Evolutionary conservation across 2,329 filamentous ascomycete species (phyloP).

Genomic region (Trematosphaeria pertusa): DNA sequence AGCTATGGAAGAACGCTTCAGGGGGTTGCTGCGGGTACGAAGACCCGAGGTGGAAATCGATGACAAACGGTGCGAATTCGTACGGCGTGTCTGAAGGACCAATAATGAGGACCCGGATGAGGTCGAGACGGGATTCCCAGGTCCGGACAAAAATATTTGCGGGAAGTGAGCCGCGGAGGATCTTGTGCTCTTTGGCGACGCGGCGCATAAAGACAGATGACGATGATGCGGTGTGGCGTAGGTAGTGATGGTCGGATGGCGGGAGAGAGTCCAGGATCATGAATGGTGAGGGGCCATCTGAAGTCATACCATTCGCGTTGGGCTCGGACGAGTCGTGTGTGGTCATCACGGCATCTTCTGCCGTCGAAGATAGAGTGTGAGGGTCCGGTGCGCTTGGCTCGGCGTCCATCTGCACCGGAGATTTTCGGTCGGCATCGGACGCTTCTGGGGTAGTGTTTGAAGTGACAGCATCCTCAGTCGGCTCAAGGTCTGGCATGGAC

Average conservation of each 20-base stretch:
- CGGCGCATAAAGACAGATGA: conserved; percentile 56
- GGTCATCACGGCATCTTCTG: conserved; percentile 10
- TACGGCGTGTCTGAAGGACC: conserved; percentile 67
- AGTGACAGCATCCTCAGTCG: conserved; percentile 27
- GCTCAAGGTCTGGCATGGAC: conserved; percentile 39
- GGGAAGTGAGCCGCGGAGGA: conserved; percentile 62
- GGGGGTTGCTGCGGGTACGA: conserved; percentile 62
- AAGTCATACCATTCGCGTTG: no score
- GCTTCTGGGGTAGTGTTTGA: conserved; percentile 45
- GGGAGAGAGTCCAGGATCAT: conserved; percentile 45
- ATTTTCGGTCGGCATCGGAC: conserved; percentile 32
- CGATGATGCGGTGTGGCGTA: conserved; percentile 48
- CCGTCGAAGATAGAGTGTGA: conserved; percentile 3
- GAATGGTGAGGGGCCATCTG: conserved; percentile 40
- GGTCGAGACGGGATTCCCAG: conserved; percentile 65
- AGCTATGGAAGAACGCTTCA: conserved; percentile 65
- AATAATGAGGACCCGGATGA: conserved; percentile 65
- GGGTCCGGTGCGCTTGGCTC: neutral
- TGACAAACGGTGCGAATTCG: conserved; percentile 66
- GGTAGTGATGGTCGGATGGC: conserved; percentile 48
- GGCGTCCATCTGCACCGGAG: conserved; percentile 2
- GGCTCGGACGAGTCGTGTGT: conserved; percentile 7
- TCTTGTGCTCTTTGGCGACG: conserved; percentile 64
- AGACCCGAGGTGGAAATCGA: conserved; percentile 62
- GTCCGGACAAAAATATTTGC: conserved; percentile 64